Conservation (phyloP, 2,329 filamentous ascomycete genomes). For the Nemania serpens region DNA sequence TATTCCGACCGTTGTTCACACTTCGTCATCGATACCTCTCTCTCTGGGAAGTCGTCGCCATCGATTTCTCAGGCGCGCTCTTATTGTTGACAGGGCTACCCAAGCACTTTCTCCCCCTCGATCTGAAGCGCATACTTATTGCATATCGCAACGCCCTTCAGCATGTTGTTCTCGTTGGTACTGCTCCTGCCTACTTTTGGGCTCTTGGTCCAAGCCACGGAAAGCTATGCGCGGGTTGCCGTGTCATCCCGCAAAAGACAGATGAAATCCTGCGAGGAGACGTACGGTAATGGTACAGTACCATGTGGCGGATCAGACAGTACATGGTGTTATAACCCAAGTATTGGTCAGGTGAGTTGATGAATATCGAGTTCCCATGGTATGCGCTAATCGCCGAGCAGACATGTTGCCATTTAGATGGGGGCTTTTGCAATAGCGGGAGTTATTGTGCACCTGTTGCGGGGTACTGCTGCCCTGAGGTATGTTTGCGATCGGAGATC, state of each 20-base stretch:
- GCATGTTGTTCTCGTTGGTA: slow-evolving; percentile 28
- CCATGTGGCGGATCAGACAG: slow-evolving; percentile 41
- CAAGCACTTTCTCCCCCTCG: background rate
- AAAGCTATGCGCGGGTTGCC: slow-evolving; percentile 31
- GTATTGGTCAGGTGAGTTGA: slow-evolving; percentile 41
- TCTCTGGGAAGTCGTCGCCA: background rate
- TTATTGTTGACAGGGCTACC: background rate
- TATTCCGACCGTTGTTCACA: background rate
- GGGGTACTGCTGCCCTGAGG: slow-evolving; percentile 46
- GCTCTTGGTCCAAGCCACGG: slow-evolving; percentile 27
- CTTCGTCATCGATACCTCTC: background rate
- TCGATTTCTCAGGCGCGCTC: background rate
- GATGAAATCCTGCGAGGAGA: slow-evolving; percentile 41
- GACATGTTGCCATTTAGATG: slow-evolving; percentile 44
- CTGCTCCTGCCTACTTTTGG: slow-evolving; percentile 29
- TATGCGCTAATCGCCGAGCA: slow-evolving; percentile 29
- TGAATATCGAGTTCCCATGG: background rate
- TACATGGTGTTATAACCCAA: slow-evolving; percentile 44
- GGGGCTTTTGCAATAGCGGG: slow-evolving; percentile 43
- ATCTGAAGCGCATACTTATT: background rate
- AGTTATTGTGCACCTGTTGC: slow-evolving; percentile 46
- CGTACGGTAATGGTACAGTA: slow-evolving; percentile 41
- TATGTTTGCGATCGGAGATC: slow-evolving; percentile 29
- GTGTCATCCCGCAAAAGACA: slow-evolving; percentile 28
- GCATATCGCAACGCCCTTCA: background rate